Evolutionary conservation across 345 rosid species (phyloP), one percentile per base, ranked within the genome.

Genomic region (Moricandia arvensis): DNA sequence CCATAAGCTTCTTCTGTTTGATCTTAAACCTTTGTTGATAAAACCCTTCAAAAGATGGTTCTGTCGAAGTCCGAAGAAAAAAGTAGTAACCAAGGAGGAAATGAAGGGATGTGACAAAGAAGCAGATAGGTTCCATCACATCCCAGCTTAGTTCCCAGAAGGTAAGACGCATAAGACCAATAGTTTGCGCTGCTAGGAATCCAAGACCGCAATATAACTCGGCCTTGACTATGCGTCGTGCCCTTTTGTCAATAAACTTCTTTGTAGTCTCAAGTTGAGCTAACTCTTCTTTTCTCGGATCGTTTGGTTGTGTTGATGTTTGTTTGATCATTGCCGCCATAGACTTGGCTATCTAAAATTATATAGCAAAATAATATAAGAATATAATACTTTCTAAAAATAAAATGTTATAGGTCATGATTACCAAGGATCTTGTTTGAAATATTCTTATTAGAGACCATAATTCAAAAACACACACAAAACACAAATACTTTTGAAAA

Each of bases 141-240:
- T 94, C 97, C 98, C 96, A 94, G 11, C 88, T 86, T 4, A 91
- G 87, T 73, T 94, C 98, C 97, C 97, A 90, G 55, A 94, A 94
- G 7, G 97, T 94, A 6, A 94, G 90, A 83, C 97, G 87, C 92
- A 94, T 87, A 87, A 90, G 83, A 15, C 85, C 91, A 7, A 88
- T 76, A 0, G 93, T 91, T 77, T 94, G 96, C 8, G 67, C 76
- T 55, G 63, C 66, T 8, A 88, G 1, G 66, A 86, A 83, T 7
- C 88, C 91, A 7, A 91, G 83, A 4, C 97, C 96, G 13, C 89
- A 73, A 71, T 79, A 89, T 3, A 94, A 84, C 76, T 94, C 98
- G 0, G 86, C 60, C 10, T 87, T 80, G 29, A 90, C 98, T 37
- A 58, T 82, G 2, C 82, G 68, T 49, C 34, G 58, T 1, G 98